These are phyloP conservation scores for Salix dunnii DNA, from an alignment of 345 rosid species.

Conservation along the genomic window DNA sequence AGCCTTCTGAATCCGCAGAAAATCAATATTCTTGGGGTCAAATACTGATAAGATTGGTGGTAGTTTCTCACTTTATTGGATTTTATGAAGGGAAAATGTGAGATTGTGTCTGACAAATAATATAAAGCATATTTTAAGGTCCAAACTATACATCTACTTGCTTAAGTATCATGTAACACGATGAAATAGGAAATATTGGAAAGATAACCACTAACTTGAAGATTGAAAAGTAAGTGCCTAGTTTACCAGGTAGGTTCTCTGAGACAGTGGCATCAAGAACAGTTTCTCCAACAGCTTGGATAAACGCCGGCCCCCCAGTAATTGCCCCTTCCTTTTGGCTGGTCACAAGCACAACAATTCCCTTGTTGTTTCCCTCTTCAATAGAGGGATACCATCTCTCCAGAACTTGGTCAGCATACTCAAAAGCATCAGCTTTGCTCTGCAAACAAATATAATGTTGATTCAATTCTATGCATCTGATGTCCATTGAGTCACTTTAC, in stretches of 20 bases:
- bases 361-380: slow-evolving; percentile 86
- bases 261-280: slow-evolving; percentile 87
- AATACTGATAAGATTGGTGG: no score
- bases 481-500: no score
- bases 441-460: slow-evolving; percentile 31
- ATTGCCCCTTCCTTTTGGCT: slow-evolving; percentile 97
- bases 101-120: no score
- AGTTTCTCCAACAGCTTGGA: slow-evolving; percentile 80
- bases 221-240: slow-evolving; percentile 5
- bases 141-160: no score
- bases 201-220: not conserved
- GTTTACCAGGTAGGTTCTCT: slow-evolving; percentile 87
- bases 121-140: no score
- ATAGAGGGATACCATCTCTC: slow-evolving; percentile 90
- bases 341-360: slow-evolving; percentile 84
- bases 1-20: not conserved
- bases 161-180: not conserved
- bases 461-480: not conserved
- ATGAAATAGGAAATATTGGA: not conserved
- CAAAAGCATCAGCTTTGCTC: slow-evolving; percentile 99
- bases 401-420: slow-evolving; percentile 93
- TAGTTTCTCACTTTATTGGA: no score
- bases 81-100: no score
- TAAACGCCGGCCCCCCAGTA: slow-evolving; percentile 91
- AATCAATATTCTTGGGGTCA: no score